Conservation (phyloP, 208 protist genomes). For the Crithidia thermophila region DNA sequence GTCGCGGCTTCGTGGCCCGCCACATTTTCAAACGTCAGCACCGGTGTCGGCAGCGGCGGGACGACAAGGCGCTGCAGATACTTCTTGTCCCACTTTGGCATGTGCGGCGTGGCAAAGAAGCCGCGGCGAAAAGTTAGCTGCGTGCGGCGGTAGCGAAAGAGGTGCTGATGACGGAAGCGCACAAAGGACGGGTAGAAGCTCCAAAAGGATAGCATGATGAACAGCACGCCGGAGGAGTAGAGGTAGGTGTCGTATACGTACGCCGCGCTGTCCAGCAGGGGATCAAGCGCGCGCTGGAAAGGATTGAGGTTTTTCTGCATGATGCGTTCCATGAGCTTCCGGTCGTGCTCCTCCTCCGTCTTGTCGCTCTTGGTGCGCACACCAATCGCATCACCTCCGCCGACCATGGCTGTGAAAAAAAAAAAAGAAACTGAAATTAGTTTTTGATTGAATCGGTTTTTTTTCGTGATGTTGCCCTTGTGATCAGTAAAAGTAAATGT, state of each 20-base stretch:
- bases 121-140: constrained; percentile 59
- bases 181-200: constrained; percentile 63
- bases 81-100: constrained; percentile 80
- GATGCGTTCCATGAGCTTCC: constrained; percentile 46
- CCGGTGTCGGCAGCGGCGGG: constrained; percentile 21
- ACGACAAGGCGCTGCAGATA: constrained; percentile 64
- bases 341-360: constrained; percentile 47
- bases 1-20: neutral
- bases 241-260: constrained; percentile 61
- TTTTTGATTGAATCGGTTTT: too few relatives aligned
- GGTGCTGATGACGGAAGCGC: constrained; percentile 64
- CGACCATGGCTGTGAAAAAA: neutral
- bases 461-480: too few relatives aligned
- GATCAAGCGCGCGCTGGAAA: constrained; percentile 44
- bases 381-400: constrained; percentile 15
- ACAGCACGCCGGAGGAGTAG: constrained; percentile 70
- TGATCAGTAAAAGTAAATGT: too few relatives aligned
- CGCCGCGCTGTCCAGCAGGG: constrained; percentile 17
- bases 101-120: constrained; percentile 70
- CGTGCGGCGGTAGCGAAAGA: constrained; percentile 56
- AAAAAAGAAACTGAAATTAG: neutral
- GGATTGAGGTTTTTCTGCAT: constrained; percentile 58
- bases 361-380: constrained; percentile 50
- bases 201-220: constrained; percentile 56
- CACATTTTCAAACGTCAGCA: neutral